These are phyloP conservation scores for Saposhnikovia divaricata DNA, from an alignment of 129 eudicot genomes.

Conservation along the genomic window DNA sequence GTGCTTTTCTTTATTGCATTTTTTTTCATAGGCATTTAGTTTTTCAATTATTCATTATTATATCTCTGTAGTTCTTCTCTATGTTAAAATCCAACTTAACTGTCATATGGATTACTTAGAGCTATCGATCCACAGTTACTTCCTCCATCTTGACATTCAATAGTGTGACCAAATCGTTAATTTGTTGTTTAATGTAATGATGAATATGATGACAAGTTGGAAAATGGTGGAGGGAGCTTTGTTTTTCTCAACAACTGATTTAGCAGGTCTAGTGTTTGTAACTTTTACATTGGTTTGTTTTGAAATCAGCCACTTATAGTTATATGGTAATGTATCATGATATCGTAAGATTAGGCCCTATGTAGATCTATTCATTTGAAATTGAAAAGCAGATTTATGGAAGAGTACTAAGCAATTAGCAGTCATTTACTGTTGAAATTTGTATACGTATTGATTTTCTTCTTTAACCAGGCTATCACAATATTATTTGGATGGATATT, in stretches of 20 bases:
- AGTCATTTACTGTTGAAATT: background rate
- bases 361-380: background rate
- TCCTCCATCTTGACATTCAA: background rate
- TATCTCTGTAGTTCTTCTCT: background rate
- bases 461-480: background rate
- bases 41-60: no score
- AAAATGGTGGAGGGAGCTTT: background rate
- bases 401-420: background rate
- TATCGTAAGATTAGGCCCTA: background rate
- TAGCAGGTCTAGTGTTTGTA: background rate
- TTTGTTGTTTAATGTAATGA: background rate
- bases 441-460: background rate
- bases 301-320: background rate
- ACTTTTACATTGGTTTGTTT: background rate
- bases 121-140: background rate
- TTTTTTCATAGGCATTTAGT: background rate
- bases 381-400: background rate
- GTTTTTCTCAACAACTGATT: no score
- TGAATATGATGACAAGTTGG: background rate
- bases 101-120: no score
- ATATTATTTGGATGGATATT: background rate
- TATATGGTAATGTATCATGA: background rate
- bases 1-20: background rate
- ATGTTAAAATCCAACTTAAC: no score
- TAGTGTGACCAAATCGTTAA: background rate